These are phyloP conservation scores for Boletus hoseneyae DNA, from an alignment of 1,284 basidiomycete genomes.

Conservation along the genomic window DNA sequence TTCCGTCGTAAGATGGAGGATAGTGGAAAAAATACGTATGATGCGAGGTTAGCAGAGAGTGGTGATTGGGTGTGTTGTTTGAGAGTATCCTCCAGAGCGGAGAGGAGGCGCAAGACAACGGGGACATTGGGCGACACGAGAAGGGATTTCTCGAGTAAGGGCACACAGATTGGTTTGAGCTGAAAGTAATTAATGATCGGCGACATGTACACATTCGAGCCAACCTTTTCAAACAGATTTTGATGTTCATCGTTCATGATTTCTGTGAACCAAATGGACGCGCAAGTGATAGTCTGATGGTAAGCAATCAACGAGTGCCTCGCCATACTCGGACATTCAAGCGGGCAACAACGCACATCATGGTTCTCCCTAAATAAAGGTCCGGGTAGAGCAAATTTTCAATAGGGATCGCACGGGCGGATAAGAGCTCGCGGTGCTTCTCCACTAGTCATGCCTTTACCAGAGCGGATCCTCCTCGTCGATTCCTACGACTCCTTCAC, in stretches of 20 bases:
- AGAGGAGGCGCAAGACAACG: constrained; percentile 44
- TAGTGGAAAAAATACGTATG: constrained; percentile 85
- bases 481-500: constrained; percentile 88
- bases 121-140: constrained; percentile 54
- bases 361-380: too few species aligned
- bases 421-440: neutral
- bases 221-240: constrained; percentile 37
- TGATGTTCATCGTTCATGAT: constrained; percentile 11
- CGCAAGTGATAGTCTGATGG: too few species aligned
- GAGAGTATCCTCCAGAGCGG: constrained; percentile 49
- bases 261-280: too few species aligned
- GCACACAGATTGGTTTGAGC: constrained; percentile 77
- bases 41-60: constrained; percentile 64
- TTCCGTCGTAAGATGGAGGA: constrained; percentile 80
- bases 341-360: too few species aligned
- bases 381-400: too few species aligned
- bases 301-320: too few species aligned
- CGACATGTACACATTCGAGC: neutral
- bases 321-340: too few species aligned
- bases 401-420: too few species aligned
- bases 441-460: constrained; percentile 17
- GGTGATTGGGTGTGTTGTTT: constrained; percentile 38
- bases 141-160: constrained; percentile 65
- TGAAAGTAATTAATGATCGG: constrained; percentile 31
- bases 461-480: constrained; percentile 56